A percentile compares a stretch with the other conserved stretches of the same genome.
phyloP scores from a whole-genome alignment of 192 early-diverging fungal species.

The Backusella tuberculispora region DNA sequence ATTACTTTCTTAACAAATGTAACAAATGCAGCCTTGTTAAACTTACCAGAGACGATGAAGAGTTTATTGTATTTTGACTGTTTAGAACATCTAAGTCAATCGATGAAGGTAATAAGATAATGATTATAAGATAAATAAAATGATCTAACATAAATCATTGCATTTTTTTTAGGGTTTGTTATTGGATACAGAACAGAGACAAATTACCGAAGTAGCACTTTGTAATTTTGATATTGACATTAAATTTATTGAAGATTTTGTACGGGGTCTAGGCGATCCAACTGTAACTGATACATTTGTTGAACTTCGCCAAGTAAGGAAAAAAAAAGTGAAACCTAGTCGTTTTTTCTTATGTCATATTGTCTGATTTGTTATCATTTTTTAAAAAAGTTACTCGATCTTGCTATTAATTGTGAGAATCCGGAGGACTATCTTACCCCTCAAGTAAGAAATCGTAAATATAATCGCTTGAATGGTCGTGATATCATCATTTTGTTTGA shows the following conservation, averaged over 20 bases:
- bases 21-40: slow-evolving; percentile 69
- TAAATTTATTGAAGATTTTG: slow-evolving; percentile 74
- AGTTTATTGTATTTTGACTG: slow-evolving; percentile 74
- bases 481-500: slow-evolving; percentile 75
- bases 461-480: slow-evolving; percentile 61
- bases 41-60: slow-evolving; percentile 67
- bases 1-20: slow-evolving; percentile 70
- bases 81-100: slow-evolving; percentile 68
- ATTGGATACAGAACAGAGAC: slow-evolving; percentile 59
- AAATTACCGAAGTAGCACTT: slow-evolving; percentile 62
- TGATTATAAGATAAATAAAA: neutral
- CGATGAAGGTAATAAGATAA: slow-evolving; percentile 58
- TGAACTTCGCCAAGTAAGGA: slow-evolving; percentile 72
- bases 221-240: slow-evolving; percentile 71
- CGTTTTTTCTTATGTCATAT: neutral
- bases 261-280: slow-evolving; percentile 65
- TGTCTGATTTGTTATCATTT: neutral
- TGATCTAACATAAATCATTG: neutral
- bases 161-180: slow-evolving; percentile 52
- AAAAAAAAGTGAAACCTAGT: neutral
- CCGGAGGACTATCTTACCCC: slow-evolving; percentile 78
- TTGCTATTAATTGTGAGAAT: slow-evolving; percentile 65
- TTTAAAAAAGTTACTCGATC: slow-evolving; percentile 57
- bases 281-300: slow-evolving; percentile 68
- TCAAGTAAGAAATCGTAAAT: slow-evolving; percentile 63